These are phyloP conservation scores for Hirschioporus abietinus DNA, from an alignment of 768 basidiomycete species.

Conservation along the genomic window DNA sequence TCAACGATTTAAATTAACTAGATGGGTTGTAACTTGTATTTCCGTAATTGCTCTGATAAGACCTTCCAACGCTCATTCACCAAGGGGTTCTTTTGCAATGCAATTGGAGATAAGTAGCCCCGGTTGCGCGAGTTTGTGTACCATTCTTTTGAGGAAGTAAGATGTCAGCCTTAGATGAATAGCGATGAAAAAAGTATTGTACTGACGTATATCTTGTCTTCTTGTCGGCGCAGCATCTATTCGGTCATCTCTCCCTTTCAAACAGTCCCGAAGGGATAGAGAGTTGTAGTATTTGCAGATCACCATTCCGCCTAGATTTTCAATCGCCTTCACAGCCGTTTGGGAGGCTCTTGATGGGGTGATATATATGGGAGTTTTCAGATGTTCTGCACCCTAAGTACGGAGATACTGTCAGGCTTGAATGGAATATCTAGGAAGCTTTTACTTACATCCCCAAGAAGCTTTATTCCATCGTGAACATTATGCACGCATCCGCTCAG, in stretches of 20 bases:
- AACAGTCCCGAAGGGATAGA: conserved; percentile 73
- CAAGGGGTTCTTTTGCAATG: conserved; percentile 53
- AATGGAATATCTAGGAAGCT: conserved; percentile 6
- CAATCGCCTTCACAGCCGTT: conserved; percentile 80
- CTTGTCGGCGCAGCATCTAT: conserved; percentile 77
- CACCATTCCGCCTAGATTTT: conserved; percentile 74
- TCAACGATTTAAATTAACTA: conserved; percentile 16
- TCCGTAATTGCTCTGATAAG: conserved; percentile 55
- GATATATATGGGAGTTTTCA: conserved; percentile 72
- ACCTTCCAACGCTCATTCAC: conserved; percentile 67
- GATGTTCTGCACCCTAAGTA: conserved; percentile 55
- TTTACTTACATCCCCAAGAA: conserved; percentile 61
- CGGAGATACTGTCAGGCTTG: neutral
- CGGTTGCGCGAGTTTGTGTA: conserved; percentile 69
- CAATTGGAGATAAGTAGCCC: conserved; percentile 64
- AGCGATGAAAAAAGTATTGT: conserved; percentile 4
- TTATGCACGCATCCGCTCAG: conserved; percentile 85
- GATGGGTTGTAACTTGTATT: conserved; percentile 36
- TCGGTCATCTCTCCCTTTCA: conserved; percentile 68
- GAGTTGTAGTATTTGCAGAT: conserved; percentile 90
- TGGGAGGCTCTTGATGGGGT: conserved; percentile 81
- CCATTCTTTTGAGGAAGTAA: conserved; percentile 49
- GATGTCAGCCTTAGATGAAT: neutral
- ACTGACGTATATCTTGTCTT: conserved; percentile 77
- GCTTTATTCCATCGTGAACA: conserved; percentile 86